Evolutionary conservation across 2,329 filamentous ascomycete species (phyloP), one percentile per base, ranked within the genome.

Genomic region (Colletotrichum sp.): DNA sequence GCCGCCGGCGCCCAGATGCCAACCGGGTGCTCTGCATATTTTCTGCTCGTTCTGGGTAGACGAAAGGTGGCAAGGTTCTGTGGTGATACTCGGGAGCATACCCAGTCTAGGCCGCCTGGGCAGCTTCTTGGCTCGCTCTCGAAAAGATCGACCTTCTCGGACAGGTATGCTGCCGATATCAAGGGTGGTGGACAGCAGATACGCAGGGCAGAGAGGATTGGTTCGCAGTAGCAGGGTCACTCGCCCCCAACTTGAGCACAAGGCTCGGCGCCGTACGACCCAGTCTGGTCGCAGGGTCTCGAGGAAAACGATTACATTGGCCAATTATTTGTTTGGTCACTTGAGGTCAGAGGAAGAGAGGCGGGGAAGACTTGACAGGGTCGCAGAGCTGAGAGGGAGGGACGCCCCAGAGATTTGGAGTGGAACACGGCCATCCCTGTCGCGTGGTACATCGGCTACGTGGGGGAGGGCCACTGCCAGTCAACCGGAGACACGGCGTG

Each of bases 81-180:
- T 63, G 64, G 28, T 72, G 57, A 32, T 64, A n/a, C 34, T 68
- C 64, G 70, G 69, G 48, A 26, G 43, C 73, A 65, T 36, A 13
- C 70, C 73, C 34, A 65, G 39, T 73, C 57, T 68, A 68, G 73
- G 64, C 21, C 73, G 63, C 10, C 73, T 75, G 64, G 73, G 70
- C 73, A 28, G 26, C 63, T 55, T 68, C 73, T 75, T 75, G 73
- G 73, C 73, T 39, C 30, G n/a, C 39, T 59, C 18, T 21, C 68
- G 14, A 43, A 68, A n/a, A 72, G 57, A 57, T 72, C 48, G 67
- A 77, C 75, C 75, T 77, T 76, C 75, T 77, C 63, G 59, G 75
- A 65, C 75, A 75, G 75, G 75, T 52, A 77, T 72, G 36, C 64
- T 68, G 57, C 75, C 68, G 72, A 72, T 72, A 39, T 66, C 63